Evolutionary conservation across 2,329 filamentous ascomycete genomes (phyloP), one percentile per base, ranked within the genome.

Genomic region (Mycosphaerelloides madeirae): DNA sequence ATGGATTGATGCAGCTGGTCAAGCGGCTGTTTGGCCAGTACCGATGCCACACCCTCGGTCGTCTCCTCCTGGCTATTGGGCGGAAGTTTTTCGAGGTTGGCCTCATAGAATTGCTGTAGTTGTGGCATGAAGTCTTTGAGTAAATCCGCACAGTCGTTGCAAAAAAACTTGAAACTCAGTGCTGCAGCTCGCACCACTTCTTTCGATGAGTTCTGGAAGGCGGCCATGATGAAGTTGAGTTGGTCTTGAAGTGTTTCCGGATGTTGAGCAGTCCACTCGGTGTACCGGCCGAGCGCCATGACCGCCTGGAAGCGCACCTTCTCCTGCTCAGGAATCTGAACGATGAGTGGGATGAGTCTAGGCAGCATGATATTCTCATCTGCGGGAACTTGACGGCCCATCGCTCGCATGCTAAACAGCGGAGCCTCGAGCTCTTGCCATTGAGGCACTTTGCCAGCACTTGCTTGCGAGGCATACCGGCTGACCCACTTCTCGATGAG

Each of bases 261-360:
- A 61, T 98, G 93, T 37, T 88, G 83, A 4, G 93, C 82, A 0
- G 94, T 98, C 93, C 93, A 98, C 66, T 97, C 91, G 0, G 94
- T 98, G 64, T 98, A 98, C 50, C 93, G 80, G 29, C 89, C 93
- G 16, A 98, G 78, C 3, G 94, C 90, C 89, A 98, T 96, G 60
- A 97, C 95, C 5, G 91, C 91, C 51, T 95, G 91, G 68, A 98
- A 98, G 6, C 90, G 87, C n/a, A 98, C 79, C 72, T 97, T 98
- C 68, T 97, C 88, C 60, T 98, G 93, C 60, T 87, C 84, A 0
- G 93, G 93, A 49, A 98, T 95, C 62, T 94, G 87, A 9, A 95
- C 88, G 51, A 98, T 81, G 44, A 98, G 75, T 14, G 90, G 90
- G 71, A 98, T 95, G 13, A 98, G 81, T 61, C 91, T 87, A 3